These are phyloP conservation scores for Penicillium sp. DNA, from an alignment of 2,329 filamentous ascomycete species.

Conservation along the genomic window DNA sequence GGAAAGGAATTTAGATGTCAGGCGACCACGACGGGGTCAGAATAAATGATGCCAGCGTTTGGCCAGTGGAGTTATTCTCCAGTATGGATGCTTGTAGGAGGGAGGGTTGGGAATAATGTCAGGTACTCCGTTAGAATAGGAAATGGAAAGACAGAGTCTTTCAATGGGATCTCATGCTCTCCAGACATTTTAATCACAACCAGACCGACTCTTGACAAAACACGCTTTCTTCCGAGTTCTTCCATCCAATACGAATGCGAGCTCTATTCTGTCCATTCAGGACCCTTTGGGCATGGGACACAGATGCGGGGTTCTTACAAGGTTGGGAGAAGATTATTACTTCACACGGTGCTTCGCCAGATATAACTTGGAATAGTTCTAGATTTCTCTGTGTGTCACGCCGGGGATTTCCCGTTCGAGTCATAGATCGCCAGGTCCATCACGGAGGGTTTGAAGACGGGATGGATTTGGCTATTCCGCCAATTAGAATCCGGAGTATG, in stretches of 20 bases:
- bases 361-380: background rate
- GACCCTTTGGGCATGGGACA: background rate
- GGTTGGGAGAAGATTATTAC: background rate
- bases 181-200: slow-evolving; percentile 15
- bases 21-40: background rate
- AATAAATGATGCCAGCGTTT: background rate
- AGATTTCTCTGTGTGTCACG: background rate
- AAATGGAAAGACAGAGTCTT: background rate
- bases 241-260: slow-evolving; percentile 19
- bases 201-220: slow-evolving; percentile 10
- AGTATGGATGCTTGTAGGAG: background rate
- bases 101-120: background rate
- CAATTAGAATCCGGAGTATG: background rate
- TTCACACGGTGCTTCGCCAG: background rate
- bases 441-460: background rate
- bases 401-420: background rate
- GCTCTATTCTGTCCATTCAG: slow-evolving; percentile 12
- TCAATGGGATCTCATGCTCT: background rate
- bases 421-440: background rate
- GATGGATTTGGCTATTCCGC: background rate
- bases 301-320: slow-evolving; percentile 15
- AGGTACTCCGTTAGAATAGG: background rate
- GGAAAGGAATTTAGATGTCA: background rate
- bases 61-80: background rate
- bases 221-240: slow-evolving; percentile 12